Percentiles rank a stretch among this genome's conserved stretches.
phyloP scores from a whole-genome alignment of 1,284 basidiomycete genomes.

The Schizophyllum amplum region DNA sequence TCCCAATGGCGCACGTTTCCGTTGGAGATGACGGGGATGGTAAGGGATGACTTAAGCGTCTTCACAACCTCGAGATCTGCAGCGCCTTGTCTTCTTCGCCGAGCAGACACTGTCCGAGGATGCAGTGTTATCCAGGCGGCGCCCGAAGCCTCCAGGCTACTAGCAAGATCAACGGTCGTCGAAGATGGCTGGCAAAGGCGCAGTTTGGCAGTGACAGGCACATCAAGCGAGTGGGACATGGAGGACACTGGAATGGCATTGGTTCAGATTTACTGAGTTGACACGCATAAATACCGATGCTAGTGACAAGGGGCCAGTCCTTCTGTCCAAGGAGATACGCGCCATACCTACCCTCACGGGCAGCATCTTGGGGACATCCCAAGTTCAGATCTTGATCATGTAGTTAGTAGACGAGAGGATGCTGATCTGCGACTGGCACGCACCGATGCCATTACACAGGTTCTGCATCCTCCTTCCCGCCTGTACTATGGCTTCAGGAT shows the following conservation, averaged over 20 bases:
- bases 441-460: slow-evolving; percentile 61
- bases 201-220: slow-evolving; percentile 62
- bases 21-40: slow-evolving; percentile 62
- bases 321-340: slow-evolving; percentile 63
- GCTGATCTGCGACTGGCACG: slow-evolving; percentile 17
- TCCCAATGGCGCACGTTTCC: slow-evolving; percentile 60
- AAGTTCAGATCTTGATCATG: slow-evolving; percentile 36
- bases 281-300: slow-evolving; percentile 42
- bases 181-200: slow-evolving; percentile 48
- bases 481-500: slow-evolving; percentile 46
- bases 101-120: slow-evolving; percentile 61
- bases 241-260: slow-evolving; percentile 36
- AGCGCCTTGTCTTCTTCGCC: slow-evolving; percentile 55
- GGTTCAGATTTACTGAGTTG: neutral
- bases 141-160: slow-evolving; percentile 50
- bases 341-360: slow-evolving; percentile 59
- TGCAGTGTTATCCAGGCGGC: slow-evolving; percentile 64
- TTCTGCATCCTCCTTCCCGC: slow-evolving; percentile 50
- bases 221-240: slow-evolving; percentile 46
- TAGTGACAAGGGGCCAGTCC: slow-evolving; percentile 61
- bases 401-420: neutral
- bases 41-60: slow-evolving; percentile 39
- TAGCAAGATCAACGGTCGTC: slow-evolving; percentile 49
- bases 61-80: slow-evolving; percentile 57
- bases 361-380: slow-evolving; percentile 67